phyloP scores from a whole-genome alignment of 1,139 yeast species.

The Sugiyamaella novakii region DNA sequence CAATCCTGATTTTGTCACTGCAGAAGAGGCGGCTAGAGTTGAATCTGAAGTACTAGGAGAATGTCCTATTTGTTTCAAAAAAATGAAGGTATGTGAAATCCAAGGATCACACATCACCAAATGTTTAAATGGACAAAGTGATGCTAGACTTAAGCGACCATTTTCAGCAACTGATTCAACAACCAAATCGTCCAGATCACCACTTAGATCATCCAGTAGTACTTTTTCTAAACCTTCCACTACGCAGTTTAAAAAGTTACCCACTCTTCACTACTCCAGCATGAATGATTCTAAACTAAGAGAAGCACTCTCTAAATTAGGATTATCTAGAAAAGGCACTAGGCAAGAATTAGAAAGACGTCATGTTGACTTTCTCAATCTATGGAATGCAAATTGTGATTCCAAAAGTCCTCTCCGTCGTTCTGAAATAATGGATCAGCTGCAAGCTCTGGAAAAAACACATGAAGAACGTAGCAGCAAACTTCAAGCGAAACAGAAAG shows the following conservation, averaged over 20 bases:
- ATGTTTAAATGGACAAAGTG: constrained; percentile 48
- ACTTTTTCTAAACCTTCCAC: constrained; percentile 41
- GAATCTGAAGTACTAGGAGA: constrained; percentile 24
- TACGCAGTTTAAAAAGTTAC: constrained; percentile 59
- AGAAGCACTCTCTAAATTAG: constrained; percentile 56
- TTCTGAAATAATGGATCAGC: constrained; percentile 54
- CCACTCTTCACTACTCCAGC: constrained; percentile 13
- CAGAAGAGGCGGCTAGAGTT: constrained; percentile 13
- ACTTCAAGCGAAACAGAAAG: constrained; percentile 33
- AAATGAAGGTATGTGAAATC: constrained; percentile 58
- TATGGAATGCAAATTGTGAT: constrained; percentile 84
- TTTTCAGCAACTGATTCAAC: neutral
- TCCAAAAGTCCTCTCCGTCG: constrained; percentile 62
- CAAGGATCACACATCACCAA: constrained; percentile 71
- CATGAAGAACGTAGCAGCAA: constrained; percentile 18
- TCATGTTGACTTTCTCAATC: constrained; percentile 73
- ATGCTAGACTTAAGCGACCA: neutral
- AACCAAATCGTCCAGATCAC: neutral
- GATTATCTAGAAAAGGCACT: constrained; percentile 64
- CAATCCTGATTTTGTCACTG: constrained; percentile 6
- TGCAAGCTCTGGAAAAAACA: constrained; percentile 67
- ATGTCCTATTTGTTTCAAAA: constrained; percentile 72
- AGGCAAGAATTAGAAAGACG: constrained; percentile 66
- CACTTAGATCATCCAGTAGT: constrained; percentile 27
- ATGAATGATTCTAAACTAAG: constrained; percentile 63